Evolutionary conservation across 176 grass and related monocot genomes (phyloP).

Genomic region (Carex scoparia): DNA sequence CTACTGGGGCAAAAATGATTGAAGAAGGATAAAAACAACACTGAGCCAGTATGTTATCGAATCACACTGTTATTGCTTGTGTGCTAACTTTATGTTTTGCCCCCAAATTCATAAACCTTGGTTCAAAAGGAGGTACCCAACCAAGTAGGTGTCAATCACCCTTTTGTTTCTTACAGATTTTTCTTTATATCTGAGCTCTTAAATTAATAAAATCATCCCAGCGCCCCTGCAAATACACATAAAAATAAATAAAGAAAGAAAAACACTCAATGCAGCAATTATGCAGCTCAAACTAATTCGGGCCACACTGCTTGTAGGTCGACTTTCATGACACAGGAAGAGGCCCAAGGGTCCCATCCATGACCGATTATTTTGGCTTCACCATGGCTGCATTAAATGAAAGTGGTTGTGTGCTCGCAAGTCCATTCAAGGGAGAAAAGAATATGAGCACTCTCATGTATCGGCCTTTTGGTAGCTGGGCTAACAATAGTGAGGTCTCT

Average conservation of each 20-base stretch:
- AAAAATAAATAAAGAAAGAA: background rate
- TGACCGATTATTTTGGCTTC: constrained; percentile 97
- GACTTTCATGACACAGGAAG: constrained; percentile 98
- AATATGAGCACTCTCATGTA: constrained; percentile 99
- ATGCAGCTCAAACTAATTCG: background rate
- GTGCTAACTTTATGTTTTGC: background rate
- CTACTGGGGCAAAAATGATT: background rate
- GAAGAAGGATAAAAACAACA: background rate
- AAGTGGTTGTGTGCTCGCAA: constrained; percentile 86
- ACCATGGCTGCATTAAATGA: constrained; percentile 88
- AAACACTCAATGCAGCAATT: background rate
- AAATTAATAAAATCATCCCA: background rate
- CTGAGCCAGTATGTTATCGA: background rate
- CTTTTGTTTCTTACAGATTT: background rate
- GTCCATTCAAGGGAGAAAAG: constrained; percentile 85
- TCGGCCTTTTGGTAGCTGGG: constrained; percentile 87
- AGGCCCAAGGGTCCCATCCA: constrained; percentile 90
- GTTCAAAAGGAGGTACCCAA: background rate
- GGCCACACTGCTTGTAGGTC: constrained; percentile 42
- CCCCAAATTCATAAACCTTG: background rate
- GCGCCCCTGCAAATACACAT: background rate
- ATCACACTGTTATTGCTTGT: background rate
- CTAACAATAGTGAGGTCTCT: constrained; percentile 88
- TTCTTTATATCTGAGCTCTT: background rate
- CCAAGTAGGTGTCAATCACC: background rate